These are phyloP conservation scores for Bromus sterilis DNA, from an alignment of 176 grass and related monocot species.

Conservation along the genomic window DNA sequence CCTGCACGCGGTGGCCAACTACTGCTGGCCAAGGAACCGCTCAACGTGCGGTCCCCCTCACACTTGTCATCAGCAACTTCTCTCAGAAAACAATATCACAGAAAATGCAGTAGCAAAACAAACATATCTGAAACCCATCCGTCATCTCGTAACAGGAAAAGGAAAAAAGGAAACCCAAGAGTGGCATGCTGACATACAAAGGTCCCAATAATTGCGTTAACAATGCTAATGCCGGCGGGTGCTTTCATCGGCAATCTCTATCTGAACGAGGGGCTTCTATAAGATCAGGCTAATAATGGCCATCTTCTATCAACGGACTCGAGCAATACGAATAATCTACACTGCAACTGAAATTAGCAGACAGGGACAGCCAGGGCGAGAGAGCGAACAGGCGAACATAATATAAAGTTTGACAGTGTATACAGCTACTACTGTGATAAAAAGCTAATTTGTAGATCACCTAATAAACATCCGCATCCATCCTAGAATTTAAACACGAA, in stretches of 20 bases:
- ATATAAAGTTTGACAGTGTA: conserved; percentile 8
- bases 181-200: background rate
- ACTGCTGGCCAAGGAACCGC: background rate
- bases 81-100: background rate
- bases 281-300: background rate
- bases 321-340: background rate
- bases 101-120: background rate
- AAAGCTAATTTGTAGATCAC: background rate
- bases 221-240: background rate
- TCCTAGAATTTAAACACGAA: conserved; percentile 10
- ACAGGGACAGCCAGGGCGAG: background rate
- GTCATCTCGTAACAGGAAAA: background rate
- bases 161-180: too few relatives aligned
- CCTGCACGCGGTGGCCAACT: too few relatives aligned
- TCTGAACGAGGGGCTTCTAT: background rate
- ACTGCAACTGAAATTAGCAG: background rate
- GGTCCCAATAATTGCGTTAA: conserved; percentile 21
- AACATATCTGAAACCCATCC: background rate
- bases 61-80: background rate
- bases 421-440: background rate
- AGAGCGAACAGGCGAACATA: background rate
- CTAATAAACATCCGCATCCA: conserved; percentile 16
- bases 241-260: background rate
- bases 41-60: too few relatives aligned
- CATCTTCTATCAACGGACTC: background rate